Base-by-base conservation (phyloP, 208 protist genomes). In the Leishmania tropica region DNA sequence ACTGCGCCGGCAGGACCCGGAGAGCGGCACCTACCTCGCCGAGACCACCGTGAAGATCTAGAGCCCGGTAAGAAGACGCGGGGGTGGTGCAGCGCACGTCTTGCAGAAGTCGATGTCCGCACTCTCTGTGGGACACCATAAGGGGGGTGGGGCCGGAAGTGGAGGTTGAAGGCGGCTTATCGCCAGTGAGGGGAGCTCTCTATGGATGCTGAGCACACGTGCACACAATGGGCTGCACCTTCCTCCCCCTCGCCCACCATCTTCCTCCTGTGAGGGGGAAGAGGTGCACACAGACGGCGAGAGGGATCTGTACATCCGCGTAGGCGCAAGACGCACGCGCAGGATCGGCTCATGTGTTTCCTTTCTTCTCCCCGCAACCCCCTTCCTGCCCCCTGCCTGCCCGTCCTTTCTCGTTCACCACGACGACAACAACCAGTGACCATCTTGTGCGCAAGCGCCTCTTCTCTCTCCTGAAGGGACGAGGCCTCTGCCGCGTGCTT, bases 11-110 rank as follows among this genome's bases (percentile, higher is more conserved):
- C 72, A 81, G 1, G 83, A 85, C 54, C 53, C 65, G 11, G 83
- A 87, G 40, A 83, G 80, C 11, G 78, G 84, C 31, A 76, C 76
- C 15, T 87, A 88, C 81, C 17, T 84, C n/a, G 86, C 83, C 1
- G 88, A 89, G 54, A 74, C 86, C 24, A 68, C 77, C 6, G 80
- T 89, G 21, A 73, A 76, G 45, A 62, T 89, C 6, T 89, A 80
- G 64, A 56, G 11, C n/a, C 73, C 42, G 54, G 42, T 24, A 31
- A 40, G 45, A 53, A 8, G 11, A 40, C 15, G 62, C 6, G 62
- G 28, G 21, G 35, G 40, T 6, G 42, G 68, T 75, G 47, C 24
- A 40, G 15, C 4, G 24, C 28, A 40, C 10, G 40, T 47, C 19
- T 21, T 42, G 21, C 17, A 31, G 2, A 72, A 68, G 62, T 68